Conservation (phyloP, 2,329 filamentous ascomycete species). For the Aureobasidium sp. region DNA sequence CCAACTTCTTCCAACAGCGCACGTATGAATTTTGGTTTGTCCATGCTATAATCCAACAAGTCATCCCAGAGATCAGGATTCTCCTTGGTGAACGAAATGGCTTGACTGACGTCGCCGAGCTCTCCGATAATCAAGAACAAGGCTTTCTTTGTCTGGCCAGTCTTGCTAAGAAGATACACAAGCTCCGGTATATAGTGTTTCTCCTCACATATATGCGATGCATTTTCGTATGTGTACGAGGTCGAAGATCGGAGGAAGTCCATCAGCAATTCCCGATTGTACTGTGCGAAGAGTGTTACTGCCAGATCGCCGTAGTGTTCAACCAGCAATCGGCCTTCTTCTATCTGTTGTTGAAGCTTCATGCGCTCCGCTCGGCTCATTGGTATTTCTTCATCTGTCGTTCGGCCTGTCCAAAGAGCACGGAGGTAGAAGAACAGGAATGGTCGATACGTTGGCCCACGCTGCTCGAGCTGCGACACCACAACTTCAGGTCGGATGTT, state of each 20-base stretch:
- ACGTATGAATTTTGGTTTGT: constrained; percentile 90
- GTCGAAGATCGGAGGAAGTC: constrained; percentile 74
- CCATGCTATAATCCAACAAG: constrained; percentile 91
- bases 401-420: constrained; percentile 72
- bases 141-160: constrained; percentile 84
- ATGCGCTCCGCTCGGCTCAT: constrained; percentile 19
- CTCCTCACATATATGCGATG: constrained; percentile 68
- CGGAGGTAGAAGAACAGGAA: constrained; percentile 92
- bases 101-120: constrained; percentile 82
- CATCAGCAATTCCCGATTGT: constrained; percentile 73
- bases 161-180: constrained; percentile 94
- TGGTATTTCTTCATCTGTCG: constrained; percentile 35
- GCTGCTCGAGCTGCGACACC: constrained; percentile 64
- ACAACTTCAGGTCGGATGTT: constrained; percentile 72
- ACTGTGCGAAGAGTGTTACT: constrained; percentile 76
- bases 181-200: constrained; percentile 80
- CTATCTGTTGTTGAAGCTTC: constrained; percentile 25
- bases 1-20: constrained; percentile 89
- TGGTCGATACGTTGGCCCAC: constrained; percentile 50
- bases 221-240: constrained; percentile 77
- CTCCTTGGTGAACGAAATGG: constrained; percentile 89
- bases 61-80: constrained; percentile 94
- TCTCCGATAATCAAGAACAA: constrained; percentile 89
- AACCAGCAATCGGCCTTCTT: constrained; percentile 60
- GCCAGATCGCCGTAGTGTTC: constrained; percentile 82